phyloP scores from a whole-genome alignment of 2,329 filamentous ascomycete species.

The Alternaria sp. region DNA sequence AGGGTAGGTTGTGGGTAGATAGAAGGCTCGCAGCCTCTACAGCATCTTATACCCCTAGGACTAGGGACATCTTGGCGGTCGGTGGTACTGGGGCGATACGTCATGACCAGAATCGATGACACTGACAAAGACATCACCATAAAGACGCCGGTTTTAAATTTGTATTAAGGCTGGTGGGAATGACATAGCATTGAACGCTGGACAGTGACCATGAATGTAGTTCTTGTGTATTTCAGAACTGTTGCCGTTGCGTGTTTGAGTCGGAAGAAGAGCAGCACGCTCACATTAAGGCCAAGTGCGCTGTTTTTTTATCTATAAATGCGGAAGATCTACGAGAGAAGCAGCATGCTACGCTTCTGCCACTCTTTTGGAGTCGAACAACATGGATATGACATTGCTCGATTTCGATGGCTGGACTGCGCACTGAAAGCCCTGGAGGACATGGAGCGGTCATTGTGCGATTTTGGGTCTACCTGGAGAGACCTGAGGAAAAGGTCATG shows the following conservation, averaged over 20 bases:
- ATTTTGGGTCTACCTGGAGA: background rate
- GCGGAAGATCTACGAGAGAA: no score
- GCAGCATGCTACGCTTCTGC: no score
- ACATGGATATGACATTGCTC: background rate
- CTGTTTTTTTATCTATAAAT: background rate
- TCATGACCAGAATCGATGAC: background rate
- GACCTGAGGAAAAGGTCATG: no score
- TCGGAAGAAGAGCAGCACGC: background rate
- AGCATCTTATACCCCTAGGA: background rate
- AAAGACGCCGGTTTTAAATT: background rate
- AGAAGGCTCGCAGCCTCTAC: background rate
- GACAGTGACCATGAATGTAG: background rate
- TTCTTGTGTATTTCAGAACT: background rate
- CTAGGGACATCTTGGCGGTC: background rate
- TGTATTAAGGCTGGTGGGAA: background rate
- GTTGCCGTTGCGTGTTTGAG: background rate
- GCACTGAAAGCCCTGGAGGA: background rate
- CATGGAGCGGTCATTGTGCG: background rate
- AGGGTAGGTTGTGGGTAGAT: accelerated
- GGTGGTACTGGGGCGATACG: background rate
- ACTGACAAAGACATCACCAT: background rate
- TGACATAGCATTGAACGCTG: accelerated
- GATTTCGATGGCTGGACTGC: background rate
- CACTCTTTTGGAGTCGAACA: background rate
- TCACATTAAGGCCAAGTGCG: background rate